Percentiles rank a stretch among this genome's conserved stretches.
These are phyloP conservation scores for Eucalyptus regnans DNA, from an alignment of 345 rosid genomes.

Conservation along the genomic window DNA sequence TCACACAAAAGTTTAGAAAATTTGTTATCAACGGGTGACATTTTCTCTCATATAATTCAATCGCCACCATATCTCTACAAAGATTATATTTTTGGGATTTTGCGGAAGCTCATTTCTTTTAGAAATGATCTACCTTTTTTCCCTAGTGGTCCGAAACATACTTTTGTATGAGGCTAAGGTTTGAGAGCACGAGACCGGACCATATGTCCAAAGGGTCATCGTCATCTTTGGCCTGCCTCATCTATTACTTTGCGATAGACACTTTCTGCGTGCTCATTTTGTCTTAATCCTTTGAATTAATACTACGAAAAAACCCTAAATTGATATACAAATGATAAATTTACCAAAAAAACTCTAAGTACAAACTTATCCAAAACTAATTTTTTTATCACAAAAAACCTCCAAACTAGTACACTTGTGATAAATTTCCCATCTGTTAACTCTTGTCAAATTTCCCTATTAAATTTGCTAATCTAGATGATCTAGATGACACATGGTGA, in stretches of 20 bases:
- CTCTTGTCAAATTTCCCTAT: rapidly evolving
- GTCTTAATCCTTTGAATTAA: not conserved
- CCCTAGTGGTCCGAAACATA: not conserved
- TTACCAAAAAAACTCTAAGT: no score
- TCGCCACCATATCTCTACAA: not conserved
- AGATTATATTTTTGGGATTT: not conserved
- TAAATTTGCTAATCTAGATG: not conserved
- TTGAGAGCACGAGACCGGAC: not conserved
- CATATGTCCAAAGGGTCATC: not conserved
- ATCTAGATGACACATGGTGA: not conserved
- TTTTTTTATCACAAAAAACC: no score
- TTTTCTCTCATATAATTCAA: not conserved
- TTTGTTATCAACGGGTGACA: not conserved
- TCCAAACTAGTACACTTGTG: no score
- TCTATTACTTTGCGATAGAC: not conserved
- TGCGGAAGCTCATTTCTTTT: not conserved
- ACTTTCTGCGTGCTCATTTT: not conserved
- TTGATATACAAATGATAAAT: no score
- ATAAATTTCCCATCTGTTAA: rapidly evolving
- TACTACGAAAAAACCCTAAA: no score
- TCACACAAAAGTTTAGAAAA: not conserved
- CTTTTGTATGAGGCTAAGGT: not conserved
- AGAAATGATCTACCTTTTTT: not conserved
- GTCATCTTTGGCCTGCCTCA: not conserved
- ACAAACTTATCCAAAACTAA: no score